Conservation (phyloP, 2,329 filamentous ascomycete genomes). For the Zymoseptoria tritici region DNA sequence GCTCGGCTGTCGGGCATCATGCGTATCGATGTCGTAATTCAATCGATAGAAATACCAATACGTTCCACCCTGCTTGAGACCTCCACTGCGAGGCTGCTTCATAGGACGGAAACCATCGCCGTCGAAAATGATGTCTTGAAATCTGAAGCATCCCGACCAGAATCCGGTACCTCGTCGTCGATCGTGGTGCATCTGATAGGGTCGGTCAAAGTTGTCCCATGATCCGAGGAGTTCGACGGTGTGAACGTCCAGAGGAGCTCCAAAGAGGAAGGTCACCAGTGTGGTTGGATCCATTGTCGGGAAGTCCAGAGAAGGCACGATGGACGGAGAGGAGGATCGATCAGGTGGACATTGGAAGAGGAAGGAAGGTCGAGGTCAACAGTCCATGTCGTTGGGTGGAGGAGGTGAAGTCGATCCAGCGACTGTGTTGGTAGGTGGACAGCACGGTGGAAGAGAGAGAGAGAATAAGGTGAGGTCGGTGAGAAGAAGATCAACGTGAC, state of each 20-base stretch:
- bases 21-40: constrained; percentile 67
- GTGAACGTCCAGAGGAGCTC: constrained; percentile 45
- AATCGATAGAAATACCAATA: constrained; percentile 98
- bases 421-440: not conserved
- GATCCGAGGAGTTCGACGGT: constrained; percentile 80
- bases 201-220: constrained; percentile 85
- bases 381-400: not conserved
- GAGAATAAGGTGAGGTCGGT: not conserved
- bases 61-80: constrained; percentile 82
- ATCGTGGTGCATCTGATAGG: constrained; percentile 77
- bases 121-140: constrained; percentile 76
- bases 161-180: constrained; percentile 62
- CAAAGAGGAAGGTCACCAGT: constrained; percentile 33
- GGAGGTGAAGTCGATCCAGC: not conserved
- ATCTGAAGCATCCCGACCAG: constrained; percentile 83
- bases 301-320: not conserved
- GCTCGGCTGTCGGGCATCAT: constrained; percentile 63
- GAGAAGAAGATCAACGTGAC: too few relatives aligned
- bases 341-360: not conserved
- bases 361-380: not conserved
- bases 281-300: constrained; percentile 30
- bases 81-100: constrained; percentile 61
- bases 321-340: not conserved
- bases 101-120: constrained; percentile 50
- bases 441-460: not conserved